Evolutionary conservation across 2,329 filamentous ascomycete species (phyloP), one percentile per base, ranked within the genome.

Genomic region (Trichoderma semiorbis): DNA sequence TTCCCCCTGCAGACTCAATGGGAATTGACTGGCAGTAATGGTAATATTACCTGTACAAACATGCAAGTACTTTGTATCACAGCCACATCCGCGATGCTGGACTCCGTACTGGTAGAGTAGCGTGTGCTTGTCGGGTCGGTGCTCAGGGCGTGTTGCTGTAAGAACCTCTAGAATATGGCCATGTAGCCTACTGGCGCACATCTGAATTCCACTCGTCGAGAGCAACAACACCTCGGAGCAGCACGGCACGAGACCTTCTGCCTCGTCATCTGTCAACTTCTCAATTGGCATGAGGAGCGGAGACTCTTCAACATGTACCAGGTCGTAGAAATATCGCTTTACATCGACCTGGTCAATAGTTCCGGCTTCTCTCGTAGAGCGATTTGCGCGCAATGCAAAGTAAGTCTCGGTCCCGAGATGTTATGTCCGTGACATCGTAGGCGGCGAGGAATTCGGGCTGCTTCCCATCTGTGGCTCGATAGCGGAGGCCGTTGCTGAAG

Each of bases 401-500:
- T 97, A 97, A 2, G 90, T 87, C 67, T 91, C 87, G 63, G 90
- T 89, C 65, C 89, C 88, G 78, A 97, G 85, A 77, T 88, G 89
- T 81, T 88, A 95, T 93, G 78, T 91, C 90, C 39, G 89, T 90
- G 74, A 96, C 89, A 80, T 97, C 93, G 85, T 97, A 97, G 70
- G 91, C 83, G 36, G 94, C 94, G 79, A 95, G 88, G 84, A 90
- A 97, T 74, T 90, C 87, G 1, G 93, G 93, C 74, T 84, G 73
- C 75, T 82, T 74, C 65, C 84, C 82, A 79, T 95, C 92, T 18
- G 83, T 87, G 12, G 92, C 91, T 34, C 86, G 87, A 82, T 94
- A 97, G 57, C 94, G 91, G 76, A 96, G 91, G 72, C 94, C 94
- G 80, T 93, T 96, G 75, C 83, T 79, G 78, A 89, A 89, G 78